Base-by-base conservation (phyloP, 352 stramenopile species). In the Pythium oligandrum region DNA sequence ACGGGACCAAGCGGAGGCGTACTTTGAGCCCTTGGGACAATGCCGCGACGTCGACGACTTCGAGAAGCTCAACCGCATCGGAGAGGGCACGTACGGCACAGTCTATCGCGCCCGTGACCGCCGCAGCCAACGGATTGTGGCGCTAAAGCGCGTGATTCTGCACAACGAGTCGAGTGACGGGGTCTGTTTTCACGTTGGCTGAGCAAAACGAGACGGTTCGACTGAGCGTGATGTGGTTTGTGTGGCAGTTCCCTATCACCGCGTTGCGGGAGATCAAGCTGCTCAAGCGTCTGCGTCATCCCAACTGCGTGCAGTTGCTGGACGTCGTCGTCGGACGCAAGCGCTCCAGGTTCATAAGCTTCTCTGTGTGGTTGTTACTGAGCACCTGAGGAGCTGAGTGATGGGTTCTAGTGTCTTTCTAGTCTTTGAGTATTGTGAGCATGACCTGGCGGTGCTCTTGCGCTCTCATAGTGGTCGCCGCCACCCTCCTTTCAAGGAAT, bases 91-190 rank as follows among this genome's bases (percentile, higher is more conserved):
- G 11, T 94, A 93, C 59, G 89, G 90, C 42, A 86, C 93, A 10
- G 92, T 98, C 0, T 98, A 97, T 57, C 74, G 80, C 44, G 92
- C 92, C 33, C 56, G 73, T 9, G 80, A 96, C 58, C 84, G 75
- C 43, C 11, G 56, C 39, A 79, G 71, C 12, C 63, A 68, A 45
- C 61, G 83, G n/a, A 66, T 92, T 36, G 86, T 97, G 31, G 93
- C 93, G 31, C 72, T 98, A 40, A 98, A 98, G 62, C 83, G 85
- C 44, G 92, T 96, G 42, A 79, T 96, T 48, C 73, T 96, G 48
- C 88, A 97, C 71, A 93, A 97, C 63, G 89, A 97, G 71, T 68
- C 67, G 26, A 87, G 73, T 57, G 86, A 97, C 59, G 88, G 88
- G 32, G 96, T 97, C 64, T n/a, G 53, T 56, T 17, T 12, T 40